Base-by-base conservation (phyloP, 495 filamentous ascomycete species). In the Darksidea phi region DNA sequence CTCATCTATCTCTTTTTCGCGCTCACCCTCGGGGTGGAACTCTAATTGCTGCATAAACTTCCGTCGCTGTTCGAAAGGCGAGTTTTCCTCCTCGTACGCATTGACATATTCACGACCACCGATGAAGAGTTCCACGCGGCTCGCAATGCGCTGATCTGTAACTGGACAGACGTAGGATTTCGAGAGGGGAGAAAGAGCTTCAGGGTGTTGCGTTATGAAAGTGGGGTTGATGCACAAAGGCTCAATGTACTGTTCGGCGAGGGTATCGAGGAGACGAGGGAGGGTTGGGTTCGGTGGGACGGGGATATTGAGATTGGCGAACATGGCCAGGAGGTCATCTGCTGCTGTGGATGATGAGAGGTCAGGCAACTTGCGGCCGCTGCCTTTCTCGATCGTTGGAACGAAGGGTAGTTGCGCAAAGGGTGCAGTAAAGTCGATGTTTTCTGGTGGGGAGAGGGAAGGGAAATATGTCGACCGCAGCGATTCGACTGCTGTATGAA, bases 21-120 rank as follows among this genome's bases (percentile, higher is more conserved):
- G 70, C n/a, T 57, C 42, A n/a, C 57, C 68, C 41, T 73, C 72
- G 1, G 67, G 51, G 5, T 70, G 62, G 34, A 67, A 81, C 25
- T 74, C 71, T 2, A 82, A 59, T 67, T 89, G 86, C 58, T 82
- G 77, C 57, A 79, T 73, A 54, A 98, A 93, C 72, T 97, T 98
- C 52, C 84, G 78, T 21, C 90, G 79, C 73, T 98, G 94, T 59
- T 87, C 89, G 26, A 85, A 85, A 0, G 94, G 95, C 45, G 89
- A 89, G 74, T 97, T 98, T 74, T 98, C 94, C 75, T 98, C 94
- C 75, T 98, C 94, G 76, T 98, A 98, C 68, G 88, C 90, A 72
- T 98, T 98, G 8, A 93, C 88, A 32, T 95, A 75, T 68, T 98
- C 94, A 46, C 80, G 79, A 13, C 86, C 85, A 41, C 80, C 71